Evolutionary conservation across 306 rosid species (phyloP), one percentile per base, ranked within the genome.

Genomic region (Lagenaria siceraria): DNA sequence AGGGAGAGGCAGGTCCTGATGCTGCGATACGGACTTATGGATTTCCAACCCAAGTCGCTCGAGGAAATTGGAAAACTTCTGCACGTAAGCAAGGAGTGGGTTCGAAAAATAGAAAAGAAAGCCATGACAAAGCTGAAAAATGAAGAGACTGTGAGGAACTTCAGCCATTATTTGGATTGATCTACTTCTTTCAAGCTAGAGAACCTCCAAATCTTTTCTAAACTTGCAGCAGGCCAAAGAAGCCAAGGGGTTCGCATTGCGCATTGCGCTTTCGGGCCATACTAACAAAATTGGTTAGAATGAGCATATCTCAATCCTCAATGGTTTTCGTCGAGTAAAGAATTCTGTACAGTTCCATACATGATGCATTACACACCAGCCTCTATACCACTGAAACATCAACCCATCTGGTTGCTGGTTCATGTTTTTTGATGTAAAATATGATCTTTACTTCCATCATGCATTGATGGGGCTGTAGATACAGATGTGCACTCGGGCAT

Each of bases 1-100:
- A 87, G 92, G 82, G 96, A 92, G 82, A 90, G 89, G 77, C 90
- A 90, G 83, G 88, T 90, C 55, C 42, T 90, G 87, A 62, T 70
- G 65, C 82, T 95, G 56, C 90, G 97, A 18, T 95, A 86, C 61
- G 98, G 98, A 22, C 91, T 95, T 22, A 31, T 70, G 36, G 88
- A 86, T 85, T 80, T 72, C 80, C 83, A 78, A 59, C 95, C 96
- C 56, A 87, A 79, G 82, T 92, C 98, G 24, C 96, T 90, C 10
- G 92, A 88, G 74, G 91, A 92, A 43, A 88, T 87, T 25, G 96
- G 98, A 72, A 92, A 63, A 81, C 84, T 82, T 74, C 87, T 87
- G 78, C 77, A 66, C 35, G 90, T 95, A 79, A 84, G 88, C 84
- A 83, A 85, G 85, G 87, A 89, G 56, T 87, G 98, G 95, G 87